These are phyloP conservation scores for Cercospora sojina DNA, from an alignment of 2,329 filamentous ascomycete genomes.

Conservation along the genomic window DNA sequence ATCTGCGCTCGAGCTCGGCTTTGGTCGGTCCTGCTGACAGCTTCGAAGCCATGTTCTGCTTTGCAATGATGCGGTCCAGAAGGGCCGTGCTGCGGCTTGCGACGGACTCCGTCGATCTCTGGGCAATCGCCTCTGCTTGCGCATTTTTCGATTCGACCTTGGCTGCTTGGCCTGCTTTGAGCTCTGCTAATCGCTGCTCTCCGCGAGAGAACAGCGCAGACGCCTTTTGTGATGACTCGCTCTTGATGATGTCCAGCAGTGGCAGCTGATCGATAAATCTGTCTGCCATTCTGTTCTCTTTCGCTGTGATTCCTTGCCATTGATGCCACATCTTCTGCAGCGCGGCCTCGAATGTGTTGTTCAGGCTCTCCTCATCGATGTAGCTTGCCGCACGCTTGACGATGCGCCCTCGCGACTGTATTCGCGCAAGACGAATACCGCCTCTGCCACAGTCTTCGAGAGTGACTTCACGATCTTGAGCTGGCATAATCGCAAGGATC, in stretches of 20 bases:
- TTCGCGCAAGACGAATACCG: constrained; percentile 30
- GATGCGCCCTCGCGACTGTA: constrained; percentile 22
- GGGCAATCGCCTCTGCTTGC: constrained; percentile 3
- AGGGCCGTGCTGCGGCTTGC: constrained; percentile 46
- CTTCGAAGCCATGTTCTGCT: constrained; percentile 42
- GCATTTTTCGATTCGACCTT: constrained; percentile 23
- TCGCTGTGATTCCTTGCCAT: constrained; percentile 38
- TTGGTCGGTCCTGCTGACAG: constrained; percentile 39
- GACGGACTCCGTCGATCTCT: constrained; percentile 42
- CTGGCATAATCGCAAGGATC: constrained; percentile 44
- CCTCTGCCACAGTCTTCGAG: constrained; percentile 36
- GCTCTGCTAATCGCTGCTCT: constrained; percentile 65
- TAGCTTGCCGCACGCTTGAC: constrained; percentile 29
- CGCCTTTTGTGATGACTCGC: constrained; percentile 52
- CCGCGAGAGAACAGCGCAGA: constrained; percentile 64
- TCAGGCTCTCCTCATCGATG: constrained; percentile 43
- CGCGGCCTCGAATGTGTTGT: constrained; percentile 51
- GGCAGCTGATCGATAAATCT: constrained; percentile 60
- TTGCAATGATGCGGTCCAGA: constrained; percentile 53
- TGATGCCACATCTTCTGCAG: constrained; percentile 49
- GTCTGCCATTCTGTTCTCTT: constrained; percentile 41
- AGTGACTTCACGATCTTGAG: constrained; percentile 24
- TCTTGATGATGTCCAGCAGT: constrained; percentile 53
- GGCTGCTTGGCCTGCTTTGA: constrained; percentile 54
- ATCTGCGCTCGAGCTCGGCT: constrained; percentile 46